Evolutionary conservation across 192 early-diverging fungal genomes (phyloP), one percentile per base, ranked within the genome.

Genomic region (Backusella australiensis): DNA sequence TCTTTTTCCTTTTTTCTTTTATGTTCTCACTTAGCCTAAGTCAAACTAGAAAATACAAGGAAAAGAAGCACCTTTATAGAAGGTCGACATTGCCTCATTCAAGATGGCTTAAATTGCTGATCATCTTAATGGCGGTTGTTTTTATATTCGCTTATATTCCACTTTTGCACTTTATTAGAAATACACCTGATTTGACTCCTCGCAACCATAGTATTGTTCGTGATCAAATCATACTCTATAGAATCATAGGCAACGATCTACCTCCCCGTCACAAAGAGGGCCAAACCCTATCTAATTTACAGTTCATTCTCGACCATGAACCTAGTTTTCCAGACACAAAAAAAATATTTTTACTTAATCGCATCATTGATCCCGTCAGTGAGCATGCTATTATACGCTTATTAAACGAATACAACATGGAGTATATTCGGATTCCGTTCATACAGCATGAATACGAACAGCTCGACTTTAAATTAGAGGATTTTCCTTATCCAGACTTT

Each of bases 231-330:
- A 75, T 82, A 1, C 75, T 88, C 34, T 86, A 87, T 74, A 85
- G 89, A 41, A 89, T 91, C 67, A 72, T 90, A 42, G 89, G 89
- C 34, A 90, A 90, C 72, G 89, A 90, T 70, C 80, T 90, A 26
- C 89, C 89, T 23, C 89, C 89, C 53, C 80, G 89, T 19, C 89
- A 90, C 74, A 85, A 87, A 23, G 81, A 82, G 14, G 89, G 89
- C 29, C 89, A 90, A 70, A 89, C 88, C 0, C 74, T 88, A 17
- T 85, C 86, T n/a, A 90, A 90, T 66, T 78, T 89, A 11, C 82
- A 80, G 19, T 90, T 90, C 41, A 89, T 90, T 72, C 78, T 90
- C 21, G 81, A 90, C 41, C 87, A 90, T 52, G 89, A 90, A 78
- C 82, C 81, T 7, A 66, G 77, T 67, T 89, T 90, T 76, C 82